phyloP scores from a whole-genome alignment of 129 eudicot species.

The Logfia minima region DNA sequence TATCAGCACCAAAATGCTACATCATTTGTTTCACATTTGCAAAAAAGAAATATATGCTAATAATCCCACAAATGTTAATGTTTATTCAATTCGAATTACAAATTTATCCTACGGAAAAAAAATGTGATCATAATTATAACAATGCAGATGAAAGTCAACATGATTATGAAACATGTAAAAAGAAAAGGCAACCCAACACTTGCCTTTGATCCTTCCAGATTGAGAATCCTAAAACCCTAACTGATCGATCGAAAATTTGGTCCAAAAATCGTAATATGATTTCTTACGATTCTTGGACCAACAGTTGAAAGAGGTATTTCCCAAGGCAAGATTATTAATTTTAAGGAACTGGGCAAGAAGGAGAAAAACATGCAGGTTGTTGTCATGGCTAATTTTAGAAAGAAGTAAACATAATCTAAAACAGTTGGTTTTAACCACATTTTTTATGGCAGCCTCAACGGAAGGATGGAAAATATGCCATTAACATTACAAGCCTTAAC shows the following conservation, averaged over 20 bases:
- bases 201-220: conserved; percentile 25
- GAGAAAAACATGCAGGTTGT: conserved; percentile 29
- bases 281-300: conserved; percentile 49
- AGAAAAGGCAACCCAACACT: conserved; percentile 7
- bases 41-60: no score
- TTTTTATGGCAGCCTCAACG: conserved; percentile 26
- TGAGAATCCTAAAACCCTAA: conserved; percentile 35
- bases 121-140: no score
- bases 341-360: conserved; percentile 36
- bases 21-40: conserved; percentile 1
- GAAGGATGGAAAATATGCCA: conserved; percentile 16
- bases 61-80: not conserved
- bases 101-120: not conserved
- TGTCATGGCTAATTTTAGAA: conserved; percentile 36
- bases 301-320: conserved; percentile 17
- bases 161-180: not conserved
- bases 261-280: conserved; percentile 59
- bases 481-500: not conserved
- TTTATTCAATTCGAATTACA: no score
- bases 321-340: conserved; percentile 14
- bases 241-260: conserved; percentile 38
- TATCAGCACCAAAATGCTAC: conserved; percentile 1
- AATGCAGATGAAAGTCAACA: not conserved
- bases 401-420: conserved; percentile 20
- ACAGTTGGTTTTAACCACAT: conserved; percentile 29